Evolutionary conservation across 2,329 filamentous ascomycete genomes (phyloP), one percentile per base, ranked within the genome.

Genomic region (Cadophora malorum): DNA sequence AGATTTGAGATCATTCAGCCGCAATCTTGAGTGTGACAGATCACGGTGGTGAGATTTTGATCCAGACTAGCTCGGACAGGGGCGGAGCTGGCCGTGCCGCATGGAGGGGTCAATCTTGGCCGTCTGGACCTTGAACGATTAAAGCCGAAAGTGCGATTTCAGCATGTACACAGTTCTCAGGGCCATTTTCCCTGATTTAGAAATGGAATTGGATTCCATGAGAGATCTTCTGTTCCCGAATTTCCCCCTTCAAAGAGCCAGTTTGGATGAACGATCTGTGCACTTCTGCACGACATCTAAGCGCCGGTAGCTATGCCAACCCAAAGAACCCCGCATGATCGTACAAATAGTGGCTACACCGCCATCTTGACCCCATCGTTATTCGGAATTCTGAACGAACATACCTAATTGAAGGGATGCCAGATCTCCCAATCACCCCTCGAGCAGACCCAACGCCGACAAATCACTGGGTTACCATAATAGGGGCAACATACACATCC

Each of bases 391-490:
- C 14, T 23, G 59, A 28, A 16, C 23, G 21, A 28, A 31, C 35
- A 53, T 25, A 41, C 28, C 45, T 7, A 65, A 38, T 2, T 4
- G 16, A 60, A 23, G 38, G 14, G 33, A 67, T 67, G 64, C 50
- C 63, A 59, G 63, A 47, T 9, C 64, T 65, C 47, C 25, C 49
- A 16, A 56, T 70, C 33, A 66, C 68, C n/a, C 59, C 63, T 28
- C 59, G 68, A 66, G 65, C 63, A 61, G 65, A 67, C 4, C 35
- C 68, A 0, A 68, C 66, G n/a, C 56, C 63, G 14, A 53, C 59
- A 38, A 61, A 14, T 50, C 65, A 4, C 59, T 59, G 38, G 52
- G 60, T 52, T 25, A 66, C 50, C 6, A 53, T 64, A 25, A 49
- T 35, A 33, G 50, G 41, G 23, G 12, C 66, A 35, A 58, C 68